Conservation (phyloP, 495 filamentous ascomycete species). For the Aspergillus saccharolyticus region DNA sequence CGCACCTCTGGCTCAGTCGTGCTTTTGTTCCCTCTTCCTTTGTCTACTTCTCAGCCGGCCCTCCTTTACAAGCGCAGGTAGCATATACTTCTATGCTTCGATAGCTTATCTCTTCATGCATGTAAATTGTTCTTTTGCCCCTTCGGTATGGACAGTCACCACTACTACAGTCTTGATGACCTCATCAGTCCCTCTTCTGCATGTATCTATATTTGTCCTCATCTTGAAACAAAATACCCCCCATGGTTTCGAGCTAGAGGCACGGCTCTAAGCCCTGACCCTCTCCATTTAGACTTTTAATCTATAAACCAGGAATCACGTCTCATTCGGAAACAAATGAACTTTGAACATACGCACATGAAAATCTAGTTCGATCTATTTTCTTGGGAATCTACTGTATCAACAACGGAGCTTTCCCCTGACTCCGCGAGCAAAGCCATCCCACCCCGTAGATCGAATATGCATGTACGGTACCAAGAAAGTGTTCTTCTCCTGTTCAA, state of each 20-base stretch:
- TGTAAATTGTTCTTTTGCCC: too few species aligned
- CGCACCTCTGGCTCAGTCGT: not conserved
- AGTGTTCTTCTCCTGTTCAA: not conserved
- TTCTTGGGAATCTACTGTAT: not conserved
- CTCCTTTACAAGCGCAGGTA: not conserved
- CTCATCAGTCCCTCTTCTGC: not conserved
- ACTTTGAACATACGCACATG: not conserved
- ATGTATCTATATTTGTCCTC: not conserved
- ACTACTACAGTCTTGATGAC: not conserved
- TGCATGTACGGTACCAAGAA: not conserved
- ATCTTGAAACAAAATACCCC: not conserved
- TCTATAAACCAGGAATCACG: not conserved
- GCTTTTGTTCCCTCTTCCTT: slow-evolving; percentile 3
- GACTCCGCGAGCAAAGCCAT: not conserved
- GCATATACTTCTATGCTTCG: not conserved
- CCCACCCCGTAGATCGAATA: not conserved
- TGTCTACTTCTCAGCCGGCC: not conserved
- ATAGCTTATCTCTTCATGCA: slow-evolving; percentile 1
- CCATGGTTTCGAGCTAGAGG: not conserved
- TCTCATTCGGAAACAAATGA: too few species aligned
- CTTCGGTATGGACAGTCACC: too few species aligned
- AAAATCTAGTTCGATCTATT: not conserved
- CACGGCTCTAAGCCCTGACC: not conserved
- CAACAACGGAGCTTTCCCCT: not conserved
- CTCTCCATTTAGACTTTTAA: not conserved